Evolutionary conservation across 768 basidiomycete species (phyloP).

Genomic region (Suillus americanus): DNA sequence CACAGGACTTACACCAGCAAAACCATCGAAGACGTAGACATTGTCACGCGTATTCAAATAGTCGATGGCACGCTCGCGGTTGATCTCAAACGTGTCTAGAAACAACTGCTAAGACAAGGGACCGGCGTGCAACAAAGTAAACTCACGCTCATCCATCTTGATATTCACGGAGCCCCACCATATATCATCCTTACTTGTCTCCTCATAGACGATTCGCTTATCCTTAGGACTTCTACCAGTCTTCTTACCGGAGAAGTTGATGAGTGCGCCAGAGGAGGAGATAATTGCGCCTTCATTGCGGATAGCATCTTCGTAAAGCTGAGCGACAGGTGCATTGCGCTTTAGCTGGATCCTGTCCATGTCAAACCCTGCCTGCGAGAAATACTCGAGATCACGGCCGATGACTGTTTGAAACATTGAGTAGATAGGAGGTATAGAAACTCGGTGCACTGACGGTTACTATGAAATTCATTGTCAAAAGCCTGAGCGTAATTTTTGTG

Average conservation of each 20-base stretch:
- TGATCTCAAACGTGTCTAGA: constrained; percentile 97
- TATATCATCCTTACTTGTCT: constrained; percentile 93
- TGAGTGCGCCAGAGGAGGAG: constrained; percentile 92
- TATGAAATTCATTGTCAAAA: constrained; percentile 60
- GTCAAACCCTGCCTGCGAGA: constrained; percentile 99
- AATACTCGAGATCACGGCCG: constrained; percentile 91
- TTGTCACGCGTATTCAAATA: constrained; percentile 98
- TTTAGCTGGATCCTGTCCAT: constrained; percentile 97
- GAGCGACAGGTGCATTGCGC: constrained; percentile 87
- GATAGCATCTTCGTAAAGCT: constrained; percentile 97
- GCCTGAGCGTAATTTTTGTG: constrained; percentile 84
- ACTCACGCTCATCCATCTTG: constrained; percentile 94
- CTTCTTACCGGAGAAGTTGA: constrained; percentile 99
- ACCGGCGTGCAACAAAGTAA: not conserved
- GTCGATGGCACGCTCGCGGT: constrained; percentile 98
- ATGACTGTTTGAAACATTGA: constrained; percentile 56
- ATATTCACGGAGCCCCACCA: constrained; percentile 99
- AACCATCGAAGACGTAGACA: constrained; percentile 98
- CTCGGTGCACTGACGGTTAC: constrained; percentile 50
- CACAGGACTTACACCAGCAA: constrained; percentile 65
- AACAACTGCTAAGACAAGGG: constrained; percentile 5
- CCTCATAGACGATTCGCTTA: constrained; percentile 99
- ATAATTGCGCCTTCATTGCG: constrained; percentile 98
- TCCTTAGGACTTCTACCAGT: constrained; percentile 97
- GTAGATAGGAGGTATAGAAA: constrained; percentile 8